Evolutionary conservation across 1,284 basidiomycete species (phyloP).

Genomic region (Cystobasidium pallidum): DNA sequence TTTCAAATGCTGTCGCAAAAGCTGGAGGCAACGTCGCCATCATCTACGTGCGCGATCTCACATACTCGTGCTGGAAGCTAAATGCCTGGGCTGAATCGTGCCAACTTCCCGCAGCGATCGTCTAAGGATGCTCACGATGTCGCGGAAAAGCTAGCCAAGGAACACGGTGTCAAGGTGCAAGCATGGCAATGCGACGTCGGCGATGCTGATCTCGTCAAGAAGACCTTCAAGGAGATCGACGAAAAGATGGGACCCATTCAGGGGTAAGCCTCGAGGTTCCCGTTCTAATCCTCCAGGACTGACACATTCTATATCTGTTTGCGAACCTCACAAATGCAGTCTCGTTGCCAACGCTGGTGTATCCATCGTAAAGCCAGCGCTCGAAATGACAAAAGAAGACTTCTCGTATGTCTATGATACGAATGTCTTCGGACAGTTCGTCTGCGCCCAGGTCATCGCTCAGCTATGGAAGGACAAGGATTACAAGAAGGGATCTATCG

Average conservation of each 20-base stretch:
- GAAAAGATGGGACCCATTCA: conserved; percentile 51
- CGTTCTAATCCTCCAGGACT: not conserved
- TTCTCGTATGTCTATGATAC: conserved; percentile 52
- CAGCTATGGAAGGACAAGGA: conserved; percentile 55
- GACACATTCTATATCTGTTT: conserved; percentile 10
- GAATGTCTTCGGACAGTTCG: conserved; percentile 54
- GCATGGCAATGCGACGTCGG: conserved; percentile 61
- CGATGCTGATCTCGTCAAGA: conserved; percentile 54
- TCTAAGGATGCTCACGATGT: conserved; percentile 58
- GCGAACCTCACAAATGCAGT: too few species aligned
- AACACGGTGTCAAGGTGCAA: conserved; percentile 57
- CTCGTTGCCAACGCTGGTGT: conserved; percentile 57
- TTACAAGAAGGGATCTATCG: conserved; percentile 57
- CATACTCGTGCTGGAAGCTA: not conserved
- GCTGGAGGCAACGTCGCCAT: conserved; percentile 58
- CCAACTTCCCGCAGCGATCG: conserved; percentile 34
- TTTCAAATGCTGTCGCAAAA: conserved; percentile 59
- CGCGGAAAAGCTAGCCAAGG: conserved; percentile 57
- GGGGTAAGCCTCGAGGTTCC: not conserved
- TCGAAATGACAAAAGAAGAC: conserved; percentile 59
- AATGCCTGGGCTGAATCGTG: not conserved
- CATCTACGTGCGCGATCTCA: conserved; percentile 56
- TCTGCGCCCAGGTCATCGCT: conserved; percentile 50
- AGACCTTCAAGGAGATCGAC: conserved; percentile 58
- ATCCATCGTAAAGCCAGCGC: conserved; percentile 62